Evolutionary conservation across 2,329 filamentous ascomycete genomes (phyloP), one percentile per base, ranked within the genome.

Genomic region (Fusarium gaditjirri): DNA sequence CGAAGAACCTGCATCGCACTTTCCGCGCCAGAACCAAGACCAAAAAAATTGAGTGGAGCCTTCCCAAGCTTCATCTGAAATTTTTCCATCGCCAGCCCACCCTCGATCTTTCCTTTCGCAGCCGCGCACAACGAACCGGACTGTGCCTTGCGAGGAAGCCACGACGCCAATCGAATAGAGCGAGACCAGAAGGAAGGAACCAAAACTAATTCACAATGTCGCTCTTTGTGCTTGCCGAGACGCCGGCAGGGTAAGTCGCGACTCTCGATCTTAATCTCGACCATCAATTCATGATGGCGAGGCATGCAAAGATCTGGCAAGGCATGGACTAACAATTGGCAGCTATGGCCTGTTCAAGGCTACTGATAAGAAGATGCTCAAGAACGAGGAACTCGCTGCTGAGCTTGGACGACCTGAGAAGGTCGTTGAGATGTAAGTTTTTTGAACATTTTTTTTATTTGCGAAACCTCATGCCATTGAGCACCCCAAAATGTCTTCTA

Each of bases 331-430:
- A 80, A 81, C 79, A 74, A 73, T 68, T 63, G 74, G 76, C 78
- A 97, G 96, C 83, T 98, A 98, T 87, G 96, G 95, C 84, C 90
- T 99, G 83, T 94, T 99, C 87, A 98, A 99, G 89, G 93, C 95
- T 78, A 94, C 95, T 83, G 95, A 98, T 89, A 98, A 98, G 90
- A 98, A 98, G 88, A 89, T 98, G 67, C 88, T 99, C 75, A 96
- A 97, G 84, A 91, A 93, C 79, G 92, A 95, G 84, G 91, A 95
- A 80, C 84, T 97, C 72, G 88, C 89, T 59, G 87, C 90, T 72
- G 91, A 96, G 81, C 88, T 94, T 70, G 89, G 91, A 74, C 92
- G 92, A 67, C 91, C 94, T 39, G 94, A 98, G 83, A 93, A 93
- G 78, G 90, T 97, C 73, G 93, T 94, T 78, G 92, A 93, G 78